Percentiles rank a stretch among this genome's conserved stretches.
Conservation (phyloP, 2,329 filamentous ascomycete genomes). For the Zymoseptoria pseudotritici region DNA sequence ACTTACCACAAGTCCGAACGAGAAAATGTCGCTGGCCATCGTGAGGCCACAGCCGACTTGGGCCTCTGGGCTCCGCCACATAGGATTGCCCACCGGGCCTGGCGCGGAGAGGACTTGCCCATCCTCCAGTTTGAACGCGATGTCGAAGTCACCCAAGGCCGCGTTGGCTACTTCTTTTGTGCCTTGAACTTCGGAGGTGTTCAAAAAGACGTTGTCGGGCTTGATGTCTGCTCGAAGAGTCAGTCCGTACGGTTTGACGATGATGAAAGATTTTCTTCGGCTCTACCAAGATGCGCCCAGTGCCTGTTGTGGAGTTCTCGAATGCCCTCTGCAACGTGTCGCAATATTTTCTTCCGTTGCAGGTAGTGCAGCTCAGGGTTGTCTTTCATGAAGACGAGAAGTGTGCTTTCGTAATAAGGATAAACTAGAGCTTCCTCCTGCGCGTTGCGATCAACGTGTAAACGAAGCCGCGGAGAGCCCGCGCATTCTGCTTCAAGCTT, state of each 20-base stretch:
- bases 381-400: conserved; percentile 29
- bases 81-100: neutral
- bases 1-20: neutral
- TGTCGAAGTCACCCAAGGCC: too few relatives aligned
- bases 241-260: neutral
- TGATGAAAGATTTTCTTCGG: neutral
- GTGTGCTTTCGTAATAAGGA: conserved; percentile 28
- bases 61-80: neutral
- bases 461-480: conserved; percentile 28
- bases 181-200: too few relatives aligned
- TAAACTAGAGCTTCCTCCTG: conserved; percentile 30
- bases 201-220: too few relatives aligned
- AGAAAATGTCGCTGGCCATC: neutral
- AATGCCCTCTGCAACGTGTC: conserved; percentile 28
- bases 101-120: too few relatives aligned
- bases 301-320: conserved; percentile 30
- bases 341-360: conserved; percentile 29
- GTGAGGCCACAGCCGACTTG: neutral
- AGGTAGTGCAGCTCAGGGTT: conserved; percentile 24
- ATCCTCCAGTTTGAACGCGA: too few relatives aligned
- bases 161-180: too few relatives aligned
- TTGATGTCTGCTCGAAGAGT: neutral
- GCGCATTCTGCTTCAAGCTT: conserved; percentile 28
- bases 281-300: conserved; percentile 15
- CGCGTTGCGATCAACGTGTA: conserved; percentile 30